Conservation (phyloP, 2,329 filamentous ascomycete genomes). For the Aspergillus carbonarius region DNA sequence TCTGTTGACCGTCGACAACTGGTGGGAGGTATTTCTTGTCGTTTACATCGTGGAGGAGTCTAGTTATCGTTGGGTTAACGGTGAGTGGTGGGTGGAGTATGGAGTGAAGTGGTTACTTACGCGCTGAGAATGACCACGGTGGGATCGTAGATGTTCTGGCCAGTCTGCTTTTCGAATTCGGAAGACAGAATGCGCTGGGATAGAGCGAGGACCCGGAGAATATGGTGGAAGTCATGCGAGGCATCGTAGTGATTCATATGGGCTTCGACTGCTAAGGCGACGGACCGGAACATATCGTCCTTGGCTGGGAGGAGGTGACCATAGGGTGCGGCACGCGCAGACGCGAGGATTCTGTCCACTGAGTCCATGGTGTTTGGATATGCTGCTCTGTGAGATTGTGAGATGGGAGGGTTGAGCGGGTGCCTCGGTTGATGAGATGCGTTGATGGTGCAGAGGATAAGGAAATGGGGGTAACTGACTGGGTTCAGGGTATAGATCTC, state of each 20-base stretch:
- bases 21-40: slow-evolving; percentile 15
- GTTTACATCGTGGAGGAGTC: slow-evolving; percentile 16
- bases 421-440: neutral
- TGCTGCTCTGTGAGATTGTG: neutral
- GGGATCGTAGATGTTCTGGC: neutral
- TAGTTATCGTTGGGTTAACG: neutral
- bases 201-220: slow-evolving; percentile 13
- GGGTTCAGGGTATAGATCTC: neutral
- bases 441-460: neutral
- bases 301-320: neutral
- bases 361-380: neutral
- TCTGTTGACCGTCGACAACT: neutral
- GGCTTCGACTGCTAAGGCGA: slow-evolving; percentile 5
- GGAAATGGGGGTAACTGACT: neutral
- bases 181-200: slow-evolving; percentile 6
- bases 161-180: neutral
- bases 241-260: slow-evolving; percentile 18
- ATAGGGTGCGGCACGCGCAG: neutral
- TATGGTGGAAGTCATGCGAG: slow-evolving; percentile 15
- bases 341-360: neutral
- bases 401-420: neutral
- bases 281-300: neutral
- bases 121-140: slow-evolving; percentile 1
- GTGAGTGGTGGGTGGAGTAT: neutral
- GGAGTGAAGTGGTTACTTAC: neutral